Conservation (phyloP, 2,329 filamentous ascomycete genomes). For the Pseudonectria buxi region DNA sequence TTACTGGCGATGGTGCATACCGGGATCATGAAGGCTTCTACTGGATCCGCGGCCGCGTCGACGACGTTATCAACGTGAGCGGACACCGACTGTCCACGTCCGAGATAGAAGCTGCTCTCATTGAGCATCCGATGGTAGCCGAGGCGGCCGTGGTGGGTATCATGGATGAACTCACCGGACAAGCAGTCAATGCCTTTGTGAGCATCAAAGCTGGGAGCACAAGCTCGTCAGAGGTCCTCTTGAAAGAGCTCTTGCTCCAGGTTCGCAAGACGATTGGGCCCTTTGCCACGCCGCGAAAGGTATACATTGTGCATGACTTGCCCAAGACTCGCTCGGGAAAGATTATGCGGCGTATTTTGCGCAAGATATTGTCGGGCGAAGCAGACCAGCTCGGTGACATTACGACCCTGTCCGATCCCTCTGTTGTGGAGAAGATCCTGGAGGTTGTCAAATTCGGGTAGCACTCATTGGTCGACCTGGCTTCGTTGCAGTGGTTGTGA, state of each 20-base stretch:
- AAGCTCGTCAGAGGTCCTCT: constrained; percentile 57
- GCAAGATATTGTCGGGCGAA: constrained; percentile 90
- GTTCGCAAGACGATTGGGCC: constrained; percentile 90
- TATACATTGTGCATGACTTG: constrained; percentile 79
- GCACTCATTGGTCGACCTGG: too few species aligned
- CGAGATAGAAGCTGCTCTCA: constrained; percentile 88
- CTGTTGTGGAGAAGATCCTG: constrained; percentile 81
- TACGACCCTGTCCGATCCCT: constrained; percentile 81
- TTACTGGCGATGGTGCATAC: constrained; percentile 82
- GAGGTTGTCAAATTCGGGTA: constrained; percentile 22
- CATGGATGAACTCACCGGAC: constrained; percentile 80
- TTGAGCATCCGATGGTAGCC: constrained; percentile 78
- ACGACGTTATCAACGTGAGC: constrained; percentile 93
- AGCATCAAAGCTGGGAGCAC: constrained; percentile 54
- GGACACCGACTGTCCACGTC: constrained; percentile 92
- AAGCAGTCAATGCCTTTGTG: constrained; percentile 91
- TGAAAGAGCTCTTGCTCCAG: constrained; percentile 82
- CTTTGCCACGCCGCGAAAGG: constrained; percentile 85
- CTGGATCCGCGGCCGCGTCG: constrained; percentile 94
- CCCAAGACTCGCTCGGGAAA: constrained; percentile 93
- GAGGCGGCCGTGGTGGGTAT: constrained; percentile 91
- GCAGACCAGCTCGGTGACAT: constrained; percentile 89
- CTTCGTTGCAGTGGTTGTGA: too few species aligned
- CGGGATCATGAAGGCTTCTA: constrained; percentile 95
- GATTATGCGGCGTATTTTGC: constrained; percentile 90